Evolutionary conservation across 768 basidiomycete species (phyloP).

Genomic region (Tulasnella sp.): DNA sequence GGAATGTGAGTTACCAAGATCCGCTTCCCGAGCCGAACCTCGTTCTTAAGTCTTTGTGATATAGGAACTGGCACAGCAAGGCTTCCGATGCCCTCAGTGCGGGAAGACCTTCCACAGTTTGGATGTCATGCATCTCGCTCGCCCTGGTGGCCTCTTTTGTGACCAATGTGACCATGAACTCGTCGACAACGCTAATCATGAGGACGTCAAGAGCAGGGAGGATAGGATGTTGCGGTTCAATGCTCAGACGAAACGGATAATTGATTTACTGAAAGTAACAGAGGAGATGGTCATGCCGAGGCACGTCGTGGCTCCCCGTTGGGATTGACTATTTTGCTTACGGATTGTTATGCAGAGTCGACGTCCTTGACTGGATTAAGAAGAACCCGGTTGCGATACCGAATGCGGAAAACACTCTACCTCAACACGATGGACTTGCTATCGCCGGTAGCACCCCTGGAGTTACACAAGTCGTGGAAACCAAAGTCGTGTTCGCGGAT

Average conservation of each 20-base stretch:
- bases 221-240: constrained; percentile 96
- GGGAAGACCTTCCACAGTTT: constrained; percentile 72
- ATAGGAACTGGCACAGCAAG: constrained; percentile 92
- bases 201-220: constrained; percentile 71
- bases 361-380: constrained; percentile 74
- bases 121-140: constrained; percentile 62
- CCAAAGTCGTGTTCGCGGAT: constrained; percentile 73
- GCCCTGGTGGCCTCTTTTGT: constrained; percentile 56
- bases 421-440: constrained; percentile 50
- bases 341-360: constrained; percentile 42
- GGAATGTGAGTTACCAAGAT: constrained; percentile 49
- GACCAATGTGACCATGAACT: constrained; percentile 78
- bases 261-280: constrained; percentile 78
- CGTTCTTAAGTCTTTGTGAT: neutral
- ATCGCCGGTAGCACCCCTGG: constrained; percentile 59
- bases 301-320: constrained; percentile 43
- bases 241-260: constrained; percentile 75
- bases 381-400: constrained; percentile 35
- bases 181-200: constrained; percentile 83
- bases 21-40: neutral
- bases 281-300: constrained; percentile 78
- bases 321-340: constrained; percentile 15
- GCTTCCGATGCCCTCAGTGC: constrained; percentile 92
- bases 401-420: constrained; percentile 35
- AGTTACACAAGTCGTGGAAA: constrained; percentile 49